Evolutionary conservation across 768 basidiomycete genomes (phyloP), one percentile per base, ranked within the genome.

Genomic region (Baorangia bicolor): DNA sequence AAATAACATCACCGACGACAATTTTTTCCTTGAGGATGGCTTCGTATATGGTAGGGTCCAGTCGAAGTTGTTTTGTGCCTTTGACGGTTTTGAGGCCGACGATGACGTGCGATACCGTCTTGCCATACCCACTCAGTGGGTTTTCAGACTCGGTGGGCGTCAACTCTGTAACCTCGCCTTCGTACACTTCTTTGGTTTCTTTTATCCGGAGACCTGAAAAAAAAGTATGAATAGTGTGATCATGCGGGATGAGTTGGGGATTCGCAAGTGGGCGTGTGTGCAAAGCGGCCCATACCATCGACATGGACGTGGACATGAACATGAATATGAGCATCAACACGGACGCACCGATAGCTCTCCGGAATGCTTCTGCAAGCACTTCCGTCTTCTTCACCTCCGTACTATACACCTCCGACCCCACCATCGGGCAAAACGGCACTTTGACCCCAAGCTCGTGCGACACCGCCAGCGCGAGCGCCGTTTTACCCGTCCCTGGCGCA

Each of bases 321-420:
- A 18, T 5, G 30, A 10, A 27, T 20, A 14, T 7, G 9, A 31
- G 27, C 38, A 37, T 0, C 6, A n/a, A 48, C 16, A 12, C n/a
- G 14, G 13, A 79, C 89, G 68, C 67, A 94, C 95, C 96, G 57
- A 99, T 99, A 13, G 97, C 95, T 63, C 97, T 78, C 55, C 96
- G 81, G 74, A 98, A 98, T 35, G 87, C 85, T 72, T 98, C 96
- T 45, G 94, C 93, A 20, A 99, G 77, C 5, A 98, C 95, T 69
- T 98, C 97, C 2, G 97, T 98, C 81, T 99, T 99, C 78, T 98
- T 98, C 53, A 99, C 94, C 73, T 98, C 96, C 3, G 91, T 86
- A 38, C 88, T 92, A 69, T 97, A 98, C 57, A 98, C 97, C 73
- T 99, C 97, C 20, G 87, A 90, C 0, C 97, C 97, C 40, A 98